Evolutionary conservation across 305 asterid species (phyloP).

Genomic region (Vinca major): DNA sequence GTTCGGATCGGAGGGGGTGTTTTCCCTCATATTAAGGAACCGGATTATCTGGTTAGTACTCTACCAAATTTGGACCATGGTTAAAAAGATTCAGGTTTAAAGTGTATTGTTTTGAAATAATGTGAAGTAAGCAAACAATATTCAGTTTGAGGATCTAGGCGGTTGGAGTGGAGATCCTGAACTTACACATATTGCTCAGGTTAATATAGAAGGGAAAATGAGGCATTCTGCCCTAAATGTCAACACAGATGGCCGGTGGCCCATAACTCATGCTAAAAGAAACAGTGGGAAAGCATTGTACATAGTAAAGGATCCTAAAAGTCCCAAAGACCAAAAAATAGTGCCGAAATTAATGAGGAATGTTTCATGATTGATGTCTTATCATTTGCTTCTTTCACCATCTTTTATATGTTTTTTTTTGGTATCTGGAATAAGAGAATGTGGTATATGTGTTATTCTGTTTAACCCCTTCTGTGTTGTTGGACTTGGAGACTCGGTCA

Average conservation of each 20-base stretch:
- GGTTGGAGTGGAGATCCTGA: background rate
- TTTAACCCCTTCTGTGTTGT: background rate
- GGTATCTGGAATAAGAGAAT: background rate
- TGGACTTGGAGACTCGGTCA: background rate
- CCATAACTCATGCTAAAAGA: background rate
- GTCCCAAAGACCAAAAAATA: background rate
- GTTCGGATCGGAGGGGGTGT: constrained; percentile 99
- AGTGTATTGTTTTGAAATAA: background rate
- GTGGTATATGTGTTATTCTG: background rate
- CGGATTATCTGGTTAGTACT: constrained; percentile 82
- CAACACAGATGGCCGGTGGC: background rate
- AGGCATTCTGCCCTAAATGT: background rate
- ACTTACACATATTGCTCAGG: background rate
- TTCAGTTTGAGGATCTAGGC: background rate
- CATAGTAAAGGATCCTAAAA: constrained; percentile 1
- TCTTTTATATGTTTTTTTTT: background rate
- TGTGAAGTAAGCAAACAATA: background rate
- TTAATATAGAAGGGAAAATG: background rate
- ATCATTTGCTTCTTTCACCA: background rate
- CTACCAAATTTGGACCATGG: background rate
- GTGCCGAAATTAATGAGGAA: background rate
- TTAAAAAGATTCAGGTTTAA: constrained; percentile 1
- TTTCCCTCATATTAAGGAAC: constrained; percentile 96
- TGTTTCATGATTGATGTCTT: background rate
- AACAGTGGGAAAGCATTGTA: background rate